Evolutionary conservation across 768 basidiomycete species (phyloP).

Genomic region (Lyophyllum atratum): DNA sequence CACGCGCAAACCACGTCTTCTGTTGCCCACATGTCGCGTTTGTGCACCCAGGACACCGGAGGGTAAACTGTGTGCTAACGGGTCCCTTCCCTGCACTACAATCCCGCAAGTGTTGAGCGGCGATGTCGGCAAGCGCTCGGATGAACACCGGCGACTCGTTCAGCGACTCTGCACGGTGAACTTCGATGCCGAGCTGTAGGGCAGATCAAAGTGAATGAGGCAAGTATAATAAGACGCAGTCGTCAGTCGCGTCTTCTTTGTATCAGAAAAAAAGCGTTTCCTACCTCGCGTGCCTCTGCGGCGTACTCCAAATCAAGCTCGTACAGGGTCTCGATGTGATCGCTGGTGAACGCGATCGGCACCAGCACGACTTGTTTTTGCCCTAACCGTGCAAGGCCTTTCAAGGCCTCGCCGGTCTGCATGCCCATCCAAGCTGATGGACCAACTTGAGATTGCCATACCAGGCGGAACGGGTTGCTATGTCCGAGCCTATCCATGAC

Average conservation of each 20-base stretch:
- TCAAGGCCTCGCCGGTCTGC: constrained; percentile 90
- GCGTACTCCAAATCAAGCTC: constrained; percentile 95
- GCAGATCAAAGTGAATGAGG: neutral
- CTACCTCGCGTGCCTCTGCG: constrained; percentile 87
- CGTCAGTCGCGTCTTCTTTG: constrained; percentile 5
- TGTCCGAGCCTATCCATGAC: constrained; percentile 88
- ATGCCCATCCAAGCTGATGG: constrained; percentile 98
- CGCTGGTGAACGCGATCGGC: constrained; percentile 97
- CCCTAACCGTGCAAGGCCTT: constrained; percentile 78
- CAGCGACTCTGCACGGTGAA: constrained; percentile 85
- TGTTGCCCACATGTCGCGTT: constrained; percentile 85
- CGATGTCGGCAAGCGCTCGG: constrained; percentile 91
- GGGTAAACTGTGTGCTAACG: constrained; percentile 74
- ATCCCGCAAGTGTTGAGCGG: constrained; percentile 73
- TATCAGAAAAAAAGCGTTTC: constrained; percentile 25
- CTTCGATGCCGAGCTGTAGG: constrained; percentile 83
- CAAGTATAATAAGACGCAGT: constrained; percentile 12
- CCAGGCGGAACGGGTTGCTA: constrained; percentile 86
- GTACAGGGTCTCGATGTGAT: constrained; percentile 98
- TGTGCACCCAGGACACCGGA: constrained; percentile 94
- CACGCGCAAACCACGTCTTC: constrained; percentile 87
- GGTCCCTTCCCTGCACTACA: constrained; percentile 61
- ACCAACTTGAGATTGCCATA: constrained; percentile 98
- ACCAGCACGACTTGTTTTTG: constrained; percentile 80
- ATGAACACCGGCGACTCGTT: constrained; percentile 97